phyloP scores from a whole-genome alignment of 345 rosid genomes.

The Noccaea caerulescens region DNA sequence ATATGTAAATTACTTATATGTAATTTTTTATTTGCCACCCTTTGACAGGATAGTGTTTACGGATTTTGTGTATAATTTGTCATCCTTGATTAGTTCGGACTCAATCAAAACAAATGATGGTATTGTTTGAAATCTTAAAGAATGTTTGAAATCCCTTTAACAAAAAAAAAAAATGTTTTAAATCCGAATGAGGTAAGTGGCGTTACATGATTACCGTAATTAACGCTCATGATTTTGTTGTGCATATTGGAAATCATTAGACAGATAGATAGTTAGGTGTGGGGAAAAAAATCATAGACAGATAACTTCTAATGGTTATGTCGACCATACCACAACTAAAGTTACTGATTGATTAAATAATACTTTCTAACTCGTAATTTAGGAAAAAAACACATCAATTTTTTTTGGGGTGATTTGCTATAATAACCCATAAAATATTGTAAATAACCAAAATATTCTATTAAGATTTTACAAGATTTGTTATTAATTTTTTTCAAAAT shows the following conservation, averaged over 20 bases:
- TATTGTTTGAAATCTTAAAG: conserved; percentile 21
- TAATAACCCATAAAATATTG: no score
- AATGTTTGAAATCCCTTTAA: conserved; percentile 25
- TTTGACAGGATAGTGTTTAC: neutral
- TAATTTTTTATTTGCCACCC: neutral
- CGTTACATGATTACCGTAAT: conserved; percentile 40
- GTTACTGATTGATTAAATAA: neutral
- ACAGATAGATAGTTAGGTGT: neutral
- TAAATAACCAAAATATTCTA: no score
- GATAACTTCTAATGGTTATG: neutral
- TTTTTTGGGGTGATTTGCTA: no score
- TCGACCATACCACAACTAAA: neutral
- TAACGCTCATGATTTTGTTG: conserved; percentile 32
- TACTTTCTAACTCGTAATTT: conserved; percentile 26
- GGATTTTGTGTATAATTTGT: neutral
- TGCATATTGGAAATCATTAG: conserved; percentile 26
- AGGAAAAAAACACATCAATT: neutral
- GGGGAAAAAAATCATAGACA: neutral
- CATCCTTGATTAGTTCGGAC: conserved; percentile 18
- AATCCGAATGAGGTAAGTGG: neutral
- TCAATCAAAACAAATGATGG: conserved; percentile 33
- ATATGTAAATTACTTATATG: neutral
- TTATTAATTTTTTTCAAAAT: no score
- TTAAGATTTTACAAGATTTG: no score
- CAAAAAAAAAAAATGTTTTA: conserved; percentile 24